Evolutionary conservation across 306 rosid genomes (phyloP), one percentile per base, ranked within the genome.

Genomic region (Canavalia gladiata): DNA sequence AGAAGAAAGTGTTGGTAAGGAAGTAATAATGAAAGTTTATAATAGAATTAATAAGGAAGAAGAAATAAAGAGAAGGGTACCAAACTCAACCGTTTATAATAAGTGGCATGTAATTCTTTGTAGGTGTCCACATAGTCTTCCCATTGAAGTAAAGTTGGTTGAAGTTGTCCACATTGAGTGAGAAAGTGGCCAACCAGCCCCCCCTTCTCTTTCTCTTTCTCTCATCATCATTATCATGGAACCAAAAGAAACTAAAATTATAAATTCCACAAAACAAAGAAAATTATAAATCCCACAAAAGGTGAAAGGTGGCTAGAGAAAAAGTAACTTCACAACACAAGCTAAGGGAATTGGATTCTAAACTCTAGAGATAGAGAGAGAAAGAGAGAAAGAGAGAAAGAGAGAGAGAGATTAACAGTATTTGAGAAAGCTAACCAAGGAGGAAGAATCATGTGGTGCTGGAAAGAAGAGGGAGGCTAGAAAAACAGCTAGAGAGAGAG

Each of bases 131-230:
- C 86, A 69, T 85, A 92, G 91, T 89, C 97, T 92, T 95, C 92
- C 90, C 92, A 90, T 92, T 88, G 59, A 95, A 95, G 99, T 90
- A 91, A 93, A 93, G 98, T 85, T 93, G 3, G 94, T 88, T 93
- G 97, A 90, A 86, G 89, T 74, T 87, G 88, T 90, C 68, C 85
- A 86, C 85, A 90, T 87, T 91, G 98, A 93, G 97, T 93, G 93
- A 93, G 87, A 93, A 91, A 91, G 87, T 91, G 92, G 98, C 84
- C 89, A 95, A 85, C 89, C 68, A n/a, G 6, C 11, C 73, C 84
- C 35, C 60, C 72, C 68, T 78, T 64, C 60, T 75, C 68, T 78
- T 64, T 77, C 77, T 79, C 80, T 82, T 76, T 80, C 73, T 78
- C 85, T 82, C 84, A 70, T 87, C 91, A 84, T 84, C 81, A 88